Base-by-base conservation (phyloP, 495 filamentous ascomycete genomes). In the Margaritispora aquatica region DNA sequence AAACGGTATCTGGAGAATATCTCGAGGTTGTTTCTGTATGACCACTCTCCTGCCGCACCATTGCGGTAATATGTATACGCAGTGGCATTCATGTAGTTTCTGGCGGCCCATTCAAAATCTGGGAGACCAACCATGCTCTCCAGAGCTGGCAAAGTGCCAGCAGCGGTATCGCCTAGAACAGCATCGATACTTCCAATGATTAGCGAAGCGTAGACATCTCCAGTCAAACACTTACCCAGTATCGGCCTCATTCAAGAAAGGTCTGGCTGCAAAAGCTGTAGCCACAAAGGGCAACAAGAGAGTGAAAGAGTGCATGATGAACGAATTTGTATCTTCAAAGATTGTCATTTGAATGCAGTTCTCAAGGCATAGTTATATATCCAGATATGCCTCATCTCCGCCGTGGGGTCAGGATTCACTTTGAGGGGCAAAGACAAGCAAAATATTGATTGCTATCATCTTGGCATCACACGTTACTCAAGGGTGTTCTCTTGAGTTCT, bases 41-140 rank as follows among this genome's bases (percentile, higher is more conserved):
- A 70, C 66, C 69, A 73, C 57, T 76, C 74, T 17, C 70, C 74
- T 1, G 59, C 70, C 15, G 73, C 73, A 13, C 71, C 74, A 55
- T 70, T 73, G 26, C 74, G 68, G 57, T 76, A 76, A 50, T 73
- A 76, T 4, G 72, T 71, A 55, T 74, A 74, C 49, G 68, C 68
- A 26, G 56, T 48, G 10, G 29, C 20, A 0, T 69, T 55, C 23
- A 74, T 63, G 50, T 66, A 61, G n/a, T 63, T 61, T 11, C 69
- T 63, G 2, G 72, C 72, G 8, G 67, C 71, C 49, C 60, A 67
- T 26, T 74, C 70, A 50, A 74, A 74, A 50, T 73, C 72, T 13
- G 65, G 70, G 20, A 74, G 53, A 36, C 69, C 66, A 1, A 71
- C 62, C 17, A 74, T 50, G n/a, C 67, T 56, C 1, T 65, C 57